These are phyloP conservation scores for Fusarium austroafricanum DNA, from an alignment of 2,329 filamentous ascomycete genomes.

Conservation along the genomic window DNA sequence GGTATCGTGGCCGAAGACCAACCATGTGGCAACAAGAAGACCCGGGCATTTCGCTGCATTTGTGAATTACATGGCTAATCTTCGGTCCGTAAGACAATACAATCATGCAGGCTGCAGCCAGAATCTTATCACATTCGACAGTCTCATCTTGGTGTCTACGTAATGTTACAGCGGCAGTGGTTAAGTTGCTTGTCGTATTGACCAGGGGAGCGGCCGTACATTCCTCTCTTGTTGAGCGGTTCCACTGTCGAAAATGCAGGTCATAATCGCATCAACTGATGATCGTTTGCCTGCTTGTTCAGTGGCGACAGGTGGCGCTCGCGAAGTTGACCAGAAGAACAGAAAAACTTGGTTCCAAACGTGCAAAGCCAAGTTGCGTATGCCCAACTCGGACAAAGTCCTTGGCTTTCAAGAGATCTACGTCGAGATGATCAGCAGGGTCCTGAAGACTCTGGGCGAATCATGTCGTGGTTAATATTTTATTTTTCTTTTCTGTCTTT, in stretches of 20 bases:
- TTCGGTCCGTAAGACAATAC: slow-evolving; percentile 13
- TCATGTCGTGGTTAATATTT: slow-evolving; percentile 11
- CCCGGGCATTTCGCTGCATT: background rate
- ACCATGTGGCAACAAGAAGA: slow-evolving; percentile 15
- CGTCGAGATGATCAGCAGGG: slow-evolving; percentile 40
- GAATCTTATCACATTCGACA: slow-evolving; percentile 28
- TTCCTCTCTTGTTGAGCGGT: slow-evolving; percentile 28
- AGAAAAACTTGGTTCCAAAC: slow-evolving; percentile 35
- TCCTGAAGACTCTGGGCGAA: slow-evolving; percentile 28
- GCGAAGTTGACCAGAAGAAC: slow-evolving; percentile 10
- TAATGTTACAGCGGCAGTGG: slow-evolving; percentile 10
- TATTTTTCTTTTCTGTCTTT: background rate
- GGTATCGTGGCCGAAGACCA: slow-evolving; percentile 9
- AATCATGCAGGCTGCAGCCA: no score
- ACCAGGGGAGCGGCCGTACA: slow-evolving; percentile 8
- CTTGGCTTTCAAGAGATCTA: slow-evolving; percentile 29
- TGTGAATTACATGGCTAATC: slow-evolving; percentile 30
- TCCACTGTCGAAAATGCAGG: slow-evolving; percentile 24
- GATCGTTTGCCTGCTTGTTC: background rate
- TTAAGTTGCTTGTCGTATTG: background rate
- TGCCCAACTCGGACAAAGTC: slow-evolving; percentile 21
- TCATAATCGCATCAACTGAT: slow-evolving; percentile 20
- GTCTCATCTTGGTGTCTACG: slow-evolving; percentile 13
- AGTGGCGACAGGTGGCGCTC: slow-evolving; percentile 34
- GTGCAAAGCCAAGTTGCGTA: background rate